Evolutionary conservation across 129 eudicot genomes (phyloP), one percentile per base, ranked within the genome.

Genomic region (Oenanthe sinensis): DNA sequence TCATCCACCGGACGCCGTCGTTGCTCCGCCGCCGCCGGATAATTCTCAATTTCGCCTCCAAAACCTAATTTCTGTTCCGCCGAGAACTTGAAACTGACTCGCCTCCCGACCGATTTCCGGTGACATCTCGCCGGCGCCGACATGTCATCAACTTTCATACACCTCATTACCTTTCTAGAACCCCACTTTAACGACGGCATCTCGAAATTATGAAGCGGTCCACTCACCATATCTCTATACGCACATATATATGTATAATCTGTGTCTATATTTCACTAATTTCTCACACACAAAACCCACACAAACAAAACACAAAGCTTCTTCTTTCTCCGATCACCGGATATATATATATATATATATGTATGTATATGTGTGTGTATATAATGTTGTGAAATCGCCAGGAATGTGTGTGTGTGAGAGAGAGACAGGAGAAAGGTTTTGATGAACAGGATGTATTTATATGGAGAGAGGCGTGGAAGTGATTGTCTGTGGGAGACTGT

Each of bases 141-240:
- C 76, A 73, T 77, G 22, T 75, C 84, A 46, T 87, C 81, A 10
- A 79, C 86, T 82, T 84, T 91, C 91, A 85, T 85, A 78, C 96
- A 91, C 76, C 90, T 79, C 77, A 91, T 75, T n/a, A 82, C 65
- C 80, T 80, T 86, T 83, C 89, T 92, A 45, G 83, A 88, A 17
- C 96, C 96, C 96, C 97, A 91, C 83, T 85, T 88, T 80, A 91
- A 79, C 36, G 85, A 76, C 48, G 93, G 90, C 85, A 87, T 30
- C 62, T 84, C 81, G 82, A 91, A 91, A 85, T 91, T 91, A 75
- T 91, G 96, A 80, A 89, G 73, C 78, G 87, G 83, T 63, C 82
- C 65, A 81, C 76, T 55, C 70, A 83, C 87, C 87, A 87, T 84
- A 69, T 68, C 71, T 14, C 78, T 69, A 33, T 33, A 33, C 36